Base-by-base conservation (phyloP, 495 filamentous ascomycete genomes). In the Lepraria neglecta region DNA sequence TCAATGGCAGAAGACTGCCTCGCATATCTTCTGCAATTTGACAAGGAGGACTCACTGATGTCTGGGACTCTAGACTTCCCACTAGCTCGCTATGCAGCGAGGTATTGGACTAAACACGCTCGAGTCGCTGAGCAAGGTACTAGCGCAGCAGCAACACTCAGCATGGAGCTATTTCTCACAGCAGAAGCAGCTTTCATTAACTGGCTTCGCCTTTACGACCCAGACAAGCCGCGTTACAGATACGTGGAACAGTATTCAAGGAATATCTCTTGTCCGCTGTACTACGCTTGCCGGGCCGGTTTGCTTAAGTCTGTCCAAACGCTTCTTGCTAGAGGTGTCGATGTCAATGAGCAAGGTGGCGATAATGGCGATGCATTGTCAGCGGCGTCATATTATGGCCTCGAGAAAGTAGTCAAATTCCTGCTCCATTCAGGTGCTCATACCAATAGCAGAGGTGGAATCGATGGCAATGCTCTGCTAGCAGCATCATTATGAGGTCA, bases 321-420 rank as follows among this genome's bases (percentile, higher is more conserved):
- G 17, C 38, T 45, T 15, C 38, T 51, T 17, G 30, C 33, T 17
- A 40, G 24, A 33, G 43, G 57, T 19, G 31, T 33, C 14, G 46
- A 59, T 35, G 57, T 59, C 5, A 50, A 59, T 40, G 15, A 15
- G 9, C n/a, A 6, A 11, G 57, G 27, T 17, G 7, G 15, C 38
- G 45, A 59, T 31, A 30, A 59, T 43, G 57, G 57, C 3, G 46
- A 40, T 24, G 57, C 43, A 31, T n/a, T 59, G 24, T 27, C 45
- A 21, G 57, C 57, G 12, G 57, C 57, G 24, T 31, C 57, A 15
- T 42, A 42, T 14, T 28, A 14, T 50, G 57, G 57, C 21, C 27
- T 40, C 30, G 19, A 47, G 14, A n/a, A n/a, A 14, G n/a, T 47
- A 4, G 43, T 40, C 30, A 19, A 59, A 15, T 7, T 24, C 0